Base-by-base conservation (phyloP, 2,329 filamentous ascomycete species). In the Trichoderma sp. region DNA sequence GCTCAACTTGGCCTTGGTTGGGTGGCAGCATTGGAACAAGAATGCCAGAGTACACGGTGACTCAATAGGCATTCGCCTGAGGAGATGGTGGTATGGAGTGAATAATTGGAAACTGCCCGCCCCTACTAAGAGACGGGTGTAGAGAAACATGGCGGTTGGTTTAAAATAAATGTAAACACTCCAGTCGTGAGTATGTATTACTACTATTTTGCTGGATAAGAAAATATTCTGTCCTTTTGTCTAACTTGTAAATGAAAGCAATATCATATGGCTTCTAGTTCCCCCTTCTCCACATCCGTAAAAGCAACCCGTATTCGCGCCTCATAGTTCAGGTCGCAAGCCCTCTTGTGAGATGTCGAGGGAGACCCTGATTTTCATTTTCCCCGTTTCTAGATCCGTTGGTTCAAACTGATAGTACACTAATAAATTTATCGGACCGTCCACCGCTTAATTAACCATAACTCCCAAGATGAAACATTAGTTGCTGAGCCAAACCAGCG, bases 71-170 rank as follows among this genome's bases (percentile, higher is more conserved):
- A 94, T 94, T 7, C 91, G 90, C 79, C 86, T 97, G 66, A 89
- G 97, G 80, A 89, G 95, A 78, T 98, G 96, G 97, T 99, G 97
- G 96, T 98, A 95, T 87, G 91, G 90, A 27, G 94, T 97, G 21
- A 98, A 98, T 82, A 95, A 97, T 81, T 98, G 97, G 97, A 88
- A 89, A 66, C 84, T 96, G 75, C 93, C 93, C 81, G 85, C 31
- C 31, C 31, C 31, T 14, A 63, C 74, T 77, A 85, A 68, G 78
- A 79, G 77, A 67, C 65, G 50, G 27, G 53, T 45, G 31, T 75
- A 56, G 27, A 38, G n/a, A 38, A 53, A 4, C 9, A 24, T 50
- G 35, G 24, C 29, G 21, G n/a, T 73, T 35, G 27, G 18, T 27
- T 21, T 33, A 9, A 56, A 53, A 69, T 18, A 18, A 69, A 45